Evolutionary conservation across 768 basidiomycete species (phyloP).

Genomic region (Rhizopogon sp.): DNA sequence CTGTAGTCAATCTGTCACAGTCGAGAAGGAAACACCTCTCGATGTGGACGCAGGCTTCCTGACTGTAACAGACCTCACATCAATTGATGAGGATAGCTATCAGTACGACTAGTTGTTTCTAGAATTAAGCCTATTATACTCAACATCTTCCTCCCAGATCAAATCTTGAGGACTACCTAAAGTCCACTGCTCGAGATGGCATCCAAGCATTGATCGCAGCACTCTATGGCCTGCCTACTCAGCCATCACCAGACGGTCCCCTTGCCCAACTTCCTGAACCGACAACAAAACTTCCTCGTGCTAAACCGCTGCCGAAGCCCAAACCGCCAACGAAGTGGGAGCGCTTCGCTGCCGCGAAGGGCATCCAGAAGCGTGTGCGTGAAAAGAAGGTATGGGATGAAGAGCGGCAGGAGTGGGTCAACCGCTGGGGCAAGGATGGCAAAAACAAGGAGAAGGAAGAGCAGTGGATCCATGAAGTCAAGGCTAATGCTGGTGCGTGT

Average conservation of each 20-base stretch:
- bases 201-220: constrained; percentile 74
- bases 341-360: constrained; percentile 89
- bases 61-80: constrained; percentile 82
- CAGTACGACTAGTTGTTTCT: constrained; percentile 38
- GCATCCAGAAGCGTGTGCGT: constrained; percentile 74
- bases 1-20: constrained; percentile 56
- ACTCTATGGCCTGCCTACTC: constrained; percentile 80
- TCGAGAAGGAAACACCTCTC: constrained; percentile 77
- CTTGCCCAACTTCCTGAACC: constrained; percentile 78
- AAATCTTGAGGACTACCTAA: constrained; percentile 78
- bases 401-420: constrained; percentile 88
- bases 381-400: constrained; percentile 93
- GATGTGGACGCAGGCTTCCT: constrained; percentile 81
- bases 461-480: constrained; percentile 92
- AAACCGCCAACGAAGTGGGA: constrained; percentile 97
- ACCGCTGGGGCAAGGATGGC: constrained; percentile 83
- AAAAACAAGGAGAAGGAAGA: constrained; percentile 85
- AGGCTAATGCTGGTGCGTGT: constrained; percentile 72
- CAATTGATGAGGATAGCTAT: constrained; percentile 82
- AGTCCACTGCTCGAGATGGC: constrained; percentile 73
- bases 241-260: constrained; percentile 73
- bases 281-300: constrained; percentile 73
- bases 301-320: constrained; percentile 90
- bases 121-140: neutral
- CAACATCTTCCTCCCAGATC: constrained; percentile 37